Evolutionary conservation across 495 filamentous ascomycete species (phyloP).

Genomic region (Clohesyomyces aquaticus): DNA sequence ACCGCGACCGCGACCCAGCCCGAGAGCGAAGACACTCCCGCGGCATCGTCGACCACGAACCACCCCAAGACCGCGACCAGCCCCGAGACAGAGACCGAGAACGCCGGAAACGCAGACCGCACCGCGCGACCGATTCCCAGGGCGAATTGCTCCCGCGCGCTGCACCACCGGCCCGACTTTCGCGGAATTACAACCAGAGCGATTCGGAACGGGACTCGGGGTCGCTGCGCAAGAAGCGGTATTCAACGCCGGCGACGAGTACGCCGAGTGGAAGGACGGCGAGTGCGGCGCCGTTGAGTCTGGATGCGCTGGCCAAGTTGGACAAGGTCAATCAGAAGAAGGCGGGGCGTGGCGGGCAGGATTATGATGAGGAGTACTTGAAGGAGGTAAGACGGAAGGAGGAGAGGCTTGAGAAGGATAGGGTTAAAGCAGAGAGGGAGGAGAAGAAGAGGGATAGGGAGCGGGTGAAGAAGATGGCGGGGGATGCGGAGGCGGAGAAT

Average conservation of each 20-base stretch:
- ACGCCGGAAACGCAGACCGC: constrained; percentile 33
- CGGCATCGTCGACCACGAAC: constrained; percentile 4
- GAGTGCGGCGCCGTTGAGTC: constrained; percentile 39
- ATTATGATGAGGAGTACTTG: constrained; percentile 43
- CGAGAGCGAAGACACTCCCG: constrained; percentile 28
- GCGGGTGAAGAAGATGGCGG: constrained; percentile 28
- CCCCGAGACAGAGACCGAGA: constrained; percentile 6
- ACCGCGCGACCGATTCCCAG: constrained; percentile 47
- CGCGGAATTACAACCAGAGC: constrained; percentile 8
- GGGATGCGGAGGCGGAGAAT: constrained; percentile 40
- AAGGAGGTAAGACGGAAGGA: constrained; percentile 40
- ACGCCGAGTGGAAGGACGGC: constrained; percentile 19
- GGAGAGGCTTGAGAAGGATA: constrained; percentile 34
- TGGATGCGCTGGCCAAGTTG: constrained; percentile 45
- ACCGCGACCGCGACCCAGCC: constrained; percentile 29
- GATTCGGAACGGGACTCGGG: constrained; percentile 38
- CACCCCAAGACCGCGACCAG: constrained; percentile 20
- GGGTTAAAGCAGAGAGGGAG: constrained; percentile 39
- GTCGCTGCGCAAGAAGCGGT: constrained; percentile 25
- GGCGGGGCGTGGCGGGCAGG: constrained; percentile 45
- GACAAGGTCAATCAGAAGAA: constrained; percentile 46
- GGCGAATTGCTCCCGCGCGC: constrained; percentile 41
- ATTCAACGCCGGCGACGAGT: constrained; percentile 7
- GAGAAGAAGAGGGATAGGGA: constrained; percentile 46
- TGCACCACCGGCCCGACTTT: constrained; percentile 1